Conservation (phyloP, 495 filamentous ascomycete genomes). For the Xylaria flabelliformis region DNA sequence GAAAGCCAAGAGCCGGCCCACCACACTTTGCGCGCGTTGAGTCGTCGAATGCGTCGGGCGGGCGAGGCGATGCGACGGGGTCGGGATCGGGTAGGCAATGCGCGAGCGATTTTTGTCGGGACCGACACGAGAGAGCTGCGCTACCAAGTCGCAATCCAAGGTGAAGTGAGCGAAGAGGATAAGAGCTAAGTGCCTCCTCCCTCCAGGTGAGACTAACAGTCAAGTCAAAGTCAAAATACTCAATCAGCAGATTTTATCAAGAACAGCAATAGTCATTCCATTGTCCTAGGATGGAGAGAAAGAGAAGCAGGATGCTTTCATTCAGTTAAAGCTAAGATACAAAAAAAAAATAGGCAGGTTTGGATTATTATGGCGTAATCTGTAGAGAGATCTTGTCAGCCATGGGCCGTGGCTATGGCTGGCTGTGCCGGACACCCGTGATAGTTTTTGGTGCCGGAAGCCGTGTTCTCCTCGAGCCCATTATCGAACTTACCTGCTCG, state of each 20-base stretch:
- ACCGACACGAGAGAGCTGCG: too few species aligned
- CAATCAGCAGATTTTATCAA: neutral
- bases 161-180: neutral
- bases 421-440: constrained; percentile 17
- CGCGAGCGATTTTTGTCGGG: neutral
- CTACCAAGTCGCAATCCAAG: neutral
- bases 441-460: constrained; percentile 15
- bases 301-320: neutral
- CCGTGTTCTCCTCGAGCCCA: constrained; percentile 1
- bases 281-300: neutral
- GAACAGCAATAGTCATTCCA: neutral
- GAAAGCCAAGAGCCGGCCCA: constrained; percentile 39
- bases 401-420: neutral
- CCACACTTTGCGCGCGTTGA: constrained; percentile 8
- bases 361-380: constrained; percentile 3
- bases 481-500: neutral
- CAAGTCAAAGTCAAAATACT: neutral
- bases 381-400: constrained; percentile 4
- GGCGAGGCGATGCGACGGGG: constrained; percentile 8
- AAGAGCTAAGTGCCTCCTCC: neutral
- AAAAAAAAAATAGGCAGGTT: constrained; percentile 2
- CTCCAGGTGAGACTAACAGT: neutral
- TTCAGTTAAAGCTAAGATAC: neutral
- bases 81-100: neutral
- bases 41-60: constrained; percentile 4